phyloP scores from a whole-genome alignment of 768 basidiomycete species.

The Melanogaster broomeanus region DNA sequence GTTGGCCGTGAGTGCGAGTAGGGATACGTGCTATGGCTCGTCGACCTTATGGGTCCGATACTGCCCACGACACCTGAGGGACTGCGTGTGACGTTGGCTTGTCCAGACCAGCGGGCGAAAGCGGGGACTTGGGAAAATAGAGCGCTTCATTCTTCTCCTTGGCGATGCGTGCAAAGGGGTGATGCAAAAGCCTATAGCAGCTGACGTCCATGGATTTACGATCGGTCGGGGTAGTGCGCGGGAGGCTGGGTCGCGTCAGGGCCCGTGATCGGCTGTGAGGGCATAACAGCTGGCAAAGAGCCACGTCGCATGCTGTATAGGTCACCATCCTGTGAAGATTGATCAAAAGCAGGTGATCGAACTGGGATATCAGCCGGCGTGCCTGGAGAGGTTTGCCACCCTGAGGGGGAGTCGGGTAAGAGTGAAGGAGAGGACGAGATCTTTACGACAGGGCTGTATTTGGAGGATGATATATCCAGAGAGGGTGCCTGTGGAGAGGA shows the following conservation, averaged over 20 bases:
- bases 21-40: constrained; percentile 47
- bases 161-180: constrained; percentile 34
- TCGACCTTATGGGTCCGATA: constrained; percentile 47
- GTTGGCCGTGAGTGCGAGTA: constrained; percentile 40
- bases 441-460: constrained; percentile 21
- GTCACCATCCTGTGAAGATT: constrained; percentile 30
- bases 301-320: constrained; percentile 47
- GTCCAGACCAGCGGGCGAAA: constrained; percentile 32
- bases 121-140: constrained; percentile 33
- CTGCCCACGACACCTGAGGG: constrained; percentile 25
- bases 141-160: constrained; percentile 37
- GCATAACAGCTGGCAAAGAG: constrained; percentile 50
- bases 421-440: constrained; percentile 22
- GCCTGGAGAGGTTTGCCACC: constrained; percentile 39
- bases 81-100: constrained; percentile 40
- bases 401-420: constrained; percentile 3
- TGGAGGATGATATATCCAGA: neutral
- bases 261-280: constrained; percentile 24
- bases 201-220: constrained; percentile 43
- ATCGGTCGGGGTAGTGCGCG: constrained; percentile 36
- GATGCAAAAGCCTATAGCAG: constrained; percentile 54
- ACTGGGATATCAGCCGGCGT: constrained; percentile 22
- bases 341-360: constrained; percentile 24
- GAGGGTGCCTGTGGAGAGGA: constrained; percentile 3
- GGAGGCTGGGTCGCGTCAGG: constrained; percentile 37